A percentile compares a stretch with the other conserved stretches of the same genome.
Conservation (phyloP, 305 asterid genomes). For the Fraxinus angustifolia region DNA sequence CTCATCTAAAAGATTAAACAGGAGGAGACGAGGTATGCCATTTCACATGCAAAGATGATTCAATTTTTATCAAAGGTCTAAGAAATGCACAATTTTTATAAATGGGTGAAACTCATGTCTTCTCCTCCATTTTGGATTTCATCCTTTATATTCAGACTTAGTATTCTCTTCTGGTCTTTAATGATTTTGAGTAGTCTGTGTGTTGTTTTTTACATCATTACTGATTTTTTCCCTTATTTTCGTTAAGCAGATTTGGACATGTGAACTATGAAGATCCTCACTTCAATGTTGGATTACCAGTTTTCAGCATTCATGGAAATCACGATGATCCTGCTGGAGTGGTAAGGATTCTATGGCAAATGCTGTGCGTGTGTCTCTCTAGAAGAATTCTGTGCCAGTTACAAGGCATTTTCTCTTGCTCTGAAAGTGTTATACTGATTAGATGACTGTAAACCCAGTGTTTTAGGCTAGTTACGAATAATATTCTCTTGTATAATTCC, state of each 20-base stretch:
- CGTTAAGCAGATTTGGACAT: constrained; percentile 76
- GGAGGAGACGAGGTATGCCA: background rate
- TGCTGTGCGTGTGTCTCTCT: constrained; percentile 28
- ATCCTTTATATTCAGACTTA: background rate
- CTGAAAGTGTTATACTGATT: background rate
- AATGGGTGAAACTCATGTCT: background rate
- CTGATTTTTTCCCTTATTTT: constrained; percentile 20
- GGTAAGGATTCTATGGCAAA: constrained; percentile 72
- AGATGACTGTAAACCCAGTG: constrained; percentile 13
- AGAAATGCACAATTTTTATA: background rate
- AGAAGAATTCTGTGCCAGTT: constrained; percentile 9
- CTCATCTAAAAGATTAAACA: background rate
- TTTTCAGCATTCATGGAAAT: constrained; percentile 97
- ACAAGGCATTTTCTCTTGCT: background rate
- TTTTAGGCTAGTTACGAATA: constrained; percentile 13
- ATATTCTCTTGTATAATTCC: constrained; percentile 1
- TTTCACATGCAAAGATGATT: background rate
- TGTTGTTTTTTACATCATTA: background rate
- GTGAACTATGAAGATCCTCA: constrained; percentile 98
- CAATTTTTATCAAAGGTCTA: background rate
- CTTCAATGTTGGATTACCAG: constrained; percentile 96
- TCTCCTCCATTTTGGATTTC: background rate
- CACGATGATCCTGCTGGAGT: constrained; percentile 99
- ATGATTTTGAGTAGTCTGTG: background rate
- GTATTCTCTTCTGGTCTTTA: background rate